Evolutionary conservation across 179 eudicot species (phyloP), one percentile per base, ranked within the genome.

Genomic region (Vitellaria paradoxa): DNA sequence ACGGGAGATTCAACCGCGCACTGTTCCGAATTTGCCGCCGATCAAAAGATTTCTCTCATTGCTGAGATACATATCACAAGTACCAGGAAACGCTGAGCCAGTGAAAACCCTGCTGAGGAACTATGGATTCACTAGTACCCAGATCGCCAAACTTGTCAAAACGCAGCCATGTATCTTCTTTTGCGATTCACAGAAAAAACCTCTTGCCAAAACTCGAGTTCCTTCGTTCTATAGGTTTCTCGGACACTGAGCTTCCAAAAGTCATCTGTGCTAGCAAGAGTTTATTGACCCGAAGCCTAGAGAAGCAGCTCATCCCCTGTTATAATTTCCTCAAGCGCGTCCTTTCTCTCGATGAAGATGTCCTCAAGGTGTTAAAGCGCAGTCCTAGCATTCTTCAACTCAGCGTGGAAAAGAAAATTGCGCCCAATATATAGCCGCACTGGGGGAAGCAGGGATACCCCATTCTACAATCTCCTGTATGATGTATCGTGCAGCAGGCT

Each of bases 201-300:
- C 78, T 86, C 45, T 61, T 68, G 81, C 87, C 87, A n/a, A 84
- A 82, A 45, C 70, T 86, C 14, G 42, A 82, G 49, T 84, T 82
- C 26, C 76, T 84, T 60, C 56, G 42, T 10, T 82, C 82, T 17
- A 68, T 84, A 8, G 85, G 87, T 21, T 45, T 80, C 45, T 67
- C 87, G 6, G 42, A 23, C 11, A 18, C 62, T 26, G 78, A 75
- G 37, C 50, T 75, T 3, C 56, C 70, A 8, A 65, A 26, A 5
- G 23, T 50, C 49, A 7, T 50, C 12, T 57, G 53, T 13, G 9
- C 0, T 4, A 26, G 46, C 37, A 47, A 68, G 12, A 9, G 3
- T 26, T 26, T 76, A 3, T 65, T 76, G 18, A 17, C 1, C 18
- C 12, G 37, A 2, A 65, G 78, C 62, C 24, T 76, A 5, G 37